Evolutionary conservation across 768 basidiomycete genomes (phyloP), one percentile per base, ranked within the genome.

Genomic region (Lentinula boryana): DNA sequence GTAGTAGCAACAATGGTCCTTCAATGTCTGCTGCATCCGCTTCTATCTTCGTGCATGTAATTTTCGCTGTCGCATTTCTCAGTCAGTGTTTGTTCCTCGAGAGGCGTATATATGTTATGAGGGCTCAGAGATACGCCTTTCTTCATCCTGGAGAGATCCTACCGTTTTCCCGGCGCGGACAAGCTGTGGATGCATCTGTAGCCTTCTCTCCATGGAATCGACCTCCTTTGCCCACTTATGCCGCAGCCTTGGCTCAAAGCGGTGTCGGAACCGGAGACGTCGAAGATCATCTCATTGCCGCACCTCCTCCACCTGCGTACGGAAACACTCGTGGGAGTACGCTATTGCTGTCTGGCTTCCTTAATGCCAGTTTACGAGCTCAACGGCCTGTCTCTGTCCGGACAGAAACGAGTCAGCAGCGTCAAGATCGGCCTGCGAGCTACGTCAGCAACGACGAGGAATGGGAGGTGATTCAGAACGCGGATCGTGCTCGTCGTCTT

Each of bases 261-360:
- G 87, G 88, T 13, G 78, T 76, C 13, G 87, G 86, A 38, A 89
- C 89, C 4, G 88, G 88, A 44, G 88, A 90, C 69, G 87, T 88
- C 31, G 89, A 90, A 65, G 88, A 89, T 69, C 76, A 83, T 67
- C 69, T 80, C 40, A 90, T 89, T 60, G 88, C 87, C 3, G 79
- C 76, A 18, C 78, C 84, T 4, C 88, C 89, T 1, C 89, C 89
- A 6, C 89, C 89, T 9, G 86, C 86, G n/a, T 90, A 90, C 68
- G 88, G 89, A 23, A 80, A 88, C 65, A 87, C 86, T 18, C 80
- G 88, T 52, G 87, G 86, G 38, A 88, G 85, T 72, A 86, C 78
- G 18, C 75, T 89, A 48, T 66, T 89, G 48, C 75, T 88, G 18
- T 67, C 79, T 0, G 83, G 84, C 5, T 80, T 77, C 69, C 67